Evolutionary conservation across 805 yeast species (phyloP).

Genomic region (Candida montana): DNA sequence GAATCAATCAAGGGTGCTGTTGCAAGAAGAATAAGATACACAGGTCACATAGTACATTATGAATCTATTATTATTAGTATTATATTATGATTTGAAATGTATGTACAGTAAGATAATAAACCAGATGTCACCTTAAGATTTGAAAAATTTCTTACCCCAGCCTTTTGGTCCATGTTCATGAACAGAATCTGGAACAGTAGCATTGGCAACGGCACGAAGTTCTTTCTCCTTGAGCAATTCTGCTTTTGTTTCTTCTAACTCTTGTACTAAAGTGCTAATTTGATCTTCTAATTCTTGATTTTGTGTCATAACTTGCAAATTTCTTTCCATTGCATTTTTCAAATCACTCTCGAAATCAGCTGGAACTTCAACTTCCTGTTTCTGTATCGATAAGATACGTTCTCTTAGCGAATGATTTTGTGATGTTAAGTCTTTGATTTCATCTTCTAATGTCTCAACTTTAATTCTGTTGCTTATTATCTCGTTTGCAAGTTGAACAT

Average conservation of each 20-base stretch:
- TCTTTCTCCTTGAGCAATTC: neutral
- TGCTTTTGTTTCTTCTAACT: conserved; percentile 32
- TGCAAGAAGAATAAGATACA: too few species aligned
- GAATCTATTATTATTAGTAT: too few species aligned
- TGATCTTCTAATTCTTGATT: conserved; percentile 54
- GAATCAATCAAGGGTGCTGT: too few species aligned
- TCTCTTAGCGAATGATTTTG: conserved; percentile 43
- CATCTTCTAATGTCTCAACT: conserved; percentile 71
- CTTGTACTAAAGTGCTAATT: conserved; percentile 37
- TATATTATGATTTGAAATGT: too few species aligned
- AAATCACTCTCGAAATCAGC: conserved; percentile 44
- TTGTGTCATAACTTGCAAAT: conserved; percentile 59
- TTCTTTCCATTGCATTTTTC: conserved; percentile 54
- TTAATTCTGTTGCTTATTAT: conserved; percentile 75
- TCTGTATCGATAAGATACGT: conserved; percentile 26
- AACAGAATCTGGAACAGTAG: neutral
- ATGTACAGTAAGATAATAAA: neutral
- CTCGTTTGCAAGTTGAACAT: conserved; percentile 79
- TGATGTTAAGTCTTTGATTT: conserved; percentile 53
- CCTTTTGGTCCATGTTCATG: conserved; percentile 5
- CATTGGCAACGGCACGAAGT: neutral
- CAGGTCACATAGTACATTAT: too few species aligned
- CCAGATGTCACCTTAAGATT: conserved; percentile 3
- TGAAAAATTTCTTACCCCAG: conserved; percentile 23
- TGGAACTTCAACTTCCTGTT: conserved; percentile 33